Percentiles rank a stretch among this genome's conserved stretches.
These are phyloP conservation scores for Coffea eugenioides DNA, from an alignment of 257 asterid species.

Conservation along the genomic window DNA sequence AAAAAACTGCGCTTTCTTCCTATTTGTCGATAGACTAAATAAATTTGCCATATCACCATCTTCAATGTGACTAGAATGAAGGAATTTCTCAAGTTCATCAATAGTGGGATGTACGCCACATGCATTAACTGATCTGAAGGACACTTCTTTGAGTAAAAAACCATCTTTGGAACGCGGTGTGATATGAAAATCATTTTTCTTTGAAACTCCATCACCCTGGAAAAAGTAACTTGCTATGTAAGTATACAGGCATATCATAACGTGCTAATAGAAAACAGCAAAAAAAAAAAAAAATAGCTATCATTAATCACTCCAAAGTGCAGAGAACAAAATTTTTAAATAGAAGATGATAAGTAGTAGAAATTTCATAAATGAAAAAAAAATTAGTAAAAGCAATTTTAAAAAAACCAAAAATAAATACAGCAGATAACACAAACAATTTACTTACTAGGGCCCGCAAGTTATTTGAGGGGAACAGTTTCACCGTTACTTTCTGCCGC, in stretches of 20 bases:
- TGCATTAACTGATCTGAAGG: slow-evolving; percentile 81
- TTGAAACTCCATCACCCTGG: slow-evolving; percentile 92
- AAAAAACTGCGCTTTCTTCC: slow-evolving; percentile 92
- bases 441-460: slow-evolving; percentile 81
- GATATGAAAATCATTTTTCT: slow-evolving; percentile 70
- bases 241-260: not conserved
- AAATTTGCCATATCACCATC: slow-evolving; percentile 80
- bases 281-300: not conserved
- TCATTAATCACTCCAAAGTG: no score
- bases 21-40: slow-evolving; percentile 70
- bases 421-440: slow-evolving; percentile 40
- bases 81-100: slow-evolving; percentile 94
- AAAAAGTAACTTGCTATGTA: slow-evolving; percentile 14
- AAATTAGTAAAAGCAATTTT: not conserved
- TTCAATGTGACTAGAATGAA: slow-evolving; percentile 71
- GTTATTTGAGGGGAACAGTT: slow-evolving; percentile 85
- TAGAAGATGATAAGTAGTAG: not conserved
- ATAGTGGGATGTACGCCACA: slow-evolving; percentile 78
- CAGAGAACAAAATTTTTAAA: not conserved
- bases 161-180: slow-evolving; percentile 61
- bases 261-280: not conserved
- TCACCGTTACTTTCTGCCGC: slow-evolving; percentile 78
- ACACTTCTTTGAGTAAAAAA: slow-evolving; percentile 69
- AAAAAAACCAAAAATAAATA: not conserved
- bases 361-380: not conserved